These are phyloP conservation scores for Calcarisporium arbuscula DNA, from an alignment of 2,329 filamentous ascomycete genomes.

Conservation along the genomic window DNA sequence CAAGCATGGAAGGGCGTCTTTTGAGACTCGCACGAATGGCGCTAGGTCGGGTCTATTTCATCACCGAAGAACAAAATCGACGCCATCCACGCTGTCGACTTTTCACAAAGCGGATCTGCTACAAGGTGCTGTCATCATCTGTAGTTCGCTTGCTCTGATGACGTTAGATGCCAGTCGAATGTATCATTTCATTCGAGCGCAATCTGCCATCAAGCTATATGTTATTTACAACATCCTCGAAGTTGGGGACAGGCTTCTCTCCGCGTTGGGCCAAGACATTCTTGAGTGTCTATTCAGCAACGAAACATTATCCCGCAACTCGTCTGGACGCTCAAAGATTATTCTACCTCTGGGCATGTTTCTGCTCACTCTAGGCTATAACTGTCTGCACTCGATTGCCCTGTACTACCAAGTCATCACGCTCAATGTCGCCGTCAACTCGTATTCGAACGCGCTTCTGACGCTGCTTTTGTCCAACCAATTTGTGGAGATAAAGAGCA, in stretches of 20 bases:
- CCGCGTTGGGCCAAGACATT: conserved; percentile 90
- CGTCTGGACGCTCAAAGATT: conserved; percentile 85
- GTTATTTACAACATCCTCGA: conserved; percentile 98
- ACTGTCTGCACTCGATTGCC: conserved; percentile 76
- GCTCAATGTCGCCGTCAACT: conserved; percentile 95
- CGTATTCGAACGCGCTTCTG: conserved; percentile 91
- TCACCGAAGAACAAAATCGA: conserved; percentile 74
- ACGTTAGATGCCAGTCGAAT: conserved; percentile 91
- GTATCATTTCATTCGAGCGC: conserved; percentile 95
- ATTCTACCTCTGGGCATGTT: conserved; percentile 89
- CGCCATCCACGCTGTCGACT: conserved; percentile 75
- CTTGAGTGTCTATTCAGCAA: conserved; percentile 91
- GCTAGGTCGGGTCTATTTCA: conserved; percentile 32
- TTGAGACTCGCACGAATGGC: conserved; percentile 16
- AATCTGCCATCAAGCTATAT: conserved; percentile 96
- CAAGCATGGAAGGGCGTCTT: conserved; percentile 10
- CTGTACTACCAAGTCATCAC: conserved; percentile 98
- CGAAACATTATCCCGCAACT: conserved; percentile 83
- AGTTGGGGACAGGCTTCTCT: conserved; percentile 81
- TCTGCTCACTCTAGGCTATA: conserved; percentile 77
- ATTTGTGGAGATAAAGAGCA: conserved; percentile 97
- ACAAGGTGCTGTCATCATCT: conserved; percentile 81
- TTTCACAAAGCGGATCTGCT: conserved; percentile 94
- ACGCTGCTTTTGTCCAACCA: conserved; percentile 94
- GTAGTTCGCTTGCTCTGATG: conserved; percentile 80